phyloP scores from a whole-genome alignment of 305 asterid genomes.

The Fraxinus dipetala region DNA sequence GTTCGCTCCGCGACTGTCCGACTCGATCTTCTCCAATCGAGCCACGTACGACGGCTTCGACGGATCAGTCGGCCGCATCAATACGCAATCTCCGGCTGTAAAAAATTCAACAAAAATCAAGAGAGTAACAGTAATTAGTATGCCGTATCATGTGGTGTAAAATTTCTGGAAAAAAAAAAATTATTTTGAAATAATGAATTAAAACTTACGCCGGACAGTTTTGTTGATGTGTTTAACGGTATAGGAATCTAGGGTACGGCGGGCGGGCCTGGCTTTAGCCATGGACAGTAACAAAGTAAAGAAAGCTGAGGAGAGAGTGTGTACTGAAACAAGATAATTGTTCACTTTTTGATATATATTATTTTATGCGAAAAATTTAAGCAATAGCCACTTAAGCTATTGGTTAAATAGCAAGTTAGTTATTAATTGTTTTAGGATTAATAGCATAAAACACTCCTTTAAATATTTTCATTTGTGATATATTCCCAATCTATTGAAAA shows the following conservation, averaged over 20 bases:
- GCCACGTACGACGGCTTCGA: constrained; percentile 83
- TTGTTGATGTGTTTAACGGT: constrained; percentile 49
- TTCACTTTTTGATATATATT: not conserved
- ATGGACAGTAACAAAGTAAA: constrained; percentile 36
- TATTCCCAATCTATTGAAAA: too few relatives aligned
- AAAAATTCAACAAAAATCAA: constrained; percentile 11
- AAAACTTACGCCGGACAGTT: constrained; percentile 53
- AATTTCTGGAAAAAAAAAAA: not conserved
- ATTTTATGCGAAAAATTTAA: not conserved
- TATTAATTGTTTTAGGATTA: too few relatives aligned
- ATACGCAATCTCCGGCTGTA: constrained; percentile 77
- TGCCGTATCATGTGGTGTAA: not conserved
- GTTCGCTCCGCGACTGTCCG: constrained; percentile 68
- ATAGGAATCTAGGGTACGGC: constrained; percentile 59
- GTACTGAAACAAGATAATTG: constrained; percentile 33
- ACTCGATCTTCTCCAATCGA: constrained; percentile 71
- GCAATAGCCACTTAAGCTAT: not conserved
- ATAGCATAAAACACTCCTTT: too few relatives aligned
- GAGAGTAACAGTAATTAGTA: not conserved
- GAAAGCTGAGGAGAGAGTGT: constrained; percentile 26
- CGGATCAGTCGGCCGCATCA: constrained; percentile 75
- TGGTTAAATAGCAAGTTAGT: not conserved
- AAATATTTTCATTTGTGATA: too few relatives aligned
- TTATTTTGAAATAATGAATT: not conserved
- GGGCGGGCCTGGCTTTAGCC: constrained; percentile 60